Conservation (phyloP, 2,329 filamentous ascomycete genomes). For the Pleomassaria siparia region DNA sequence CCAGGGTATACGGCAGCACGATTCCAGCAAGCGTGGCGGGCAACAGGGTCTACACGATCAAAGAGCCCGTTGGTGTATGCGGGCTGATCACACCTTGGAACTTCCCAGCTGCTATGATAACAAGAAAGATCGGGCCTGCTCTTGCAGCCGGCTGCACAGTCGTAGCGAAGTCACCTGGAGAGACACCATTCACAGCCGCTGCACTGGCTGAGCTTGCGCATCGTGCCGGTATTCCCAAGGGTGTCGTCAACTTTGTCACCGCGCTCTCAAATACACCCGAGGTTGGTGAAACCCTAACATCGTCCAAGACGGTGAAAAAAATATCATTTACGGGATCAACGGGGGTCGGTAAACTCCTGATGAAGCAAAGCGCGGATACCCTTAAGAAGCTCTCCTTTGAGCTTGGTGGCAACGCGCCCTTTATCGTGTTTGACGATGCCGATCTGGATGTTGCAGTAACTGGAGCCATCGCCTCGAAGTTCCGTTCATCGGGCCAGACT, state of each 20-base stretch:
- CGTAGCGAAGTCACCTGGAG: conserved; percentile 85
- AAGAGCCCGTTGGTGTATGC: conserved; percentile 82
- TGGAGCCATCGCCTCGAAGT: conserved; percentile 84
- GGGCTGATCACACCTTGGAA: conserved; percentile 89
- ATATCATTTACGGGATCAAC: conserved; percentile 88
- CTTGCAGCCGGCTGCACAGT: conserved; percentile 95
- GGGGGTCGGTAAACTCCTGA: conserved; percentile 71
- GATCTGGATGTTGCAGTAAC: conserved; percentile 82
- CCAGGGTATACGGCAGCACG: conserved; percentile 61
- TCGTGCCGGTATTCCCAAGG: conserved; percentile 84
- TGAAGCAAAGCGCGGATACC: conserved; percentile 84
- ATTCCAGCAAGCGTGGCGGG: conserved; percentile 70
- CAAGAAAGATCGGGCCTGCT: conserved; percentile 60
- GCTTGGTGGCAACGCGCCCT: conserved; percentile 91
- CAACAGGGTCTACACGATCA: conserved; percentile 76
- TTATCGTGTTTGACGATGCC: conserved; percentile 96
- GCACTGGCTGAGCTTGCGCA: conserved; percentile 84
- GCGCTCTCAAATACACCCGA: conserved; percentile 75
- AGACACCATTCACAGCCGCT: conserved; percentile 89
- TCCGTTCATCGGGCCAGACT: conserved; percentile 92
- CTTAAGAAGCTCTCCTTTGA: conserved; percentile 88
- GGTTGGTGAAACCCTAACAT: conserved; percentile 76
- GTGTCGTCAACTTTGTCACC: conserved; percentile 88
- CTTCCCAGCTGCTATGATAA: conserved; percentile 61
- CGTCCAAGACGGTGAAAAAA: conserved; percentile 76